Evolutionary conservation across 352 stramenopile species (phyloP).

Genomic region (Phytophthora nicotianae): DNA sequence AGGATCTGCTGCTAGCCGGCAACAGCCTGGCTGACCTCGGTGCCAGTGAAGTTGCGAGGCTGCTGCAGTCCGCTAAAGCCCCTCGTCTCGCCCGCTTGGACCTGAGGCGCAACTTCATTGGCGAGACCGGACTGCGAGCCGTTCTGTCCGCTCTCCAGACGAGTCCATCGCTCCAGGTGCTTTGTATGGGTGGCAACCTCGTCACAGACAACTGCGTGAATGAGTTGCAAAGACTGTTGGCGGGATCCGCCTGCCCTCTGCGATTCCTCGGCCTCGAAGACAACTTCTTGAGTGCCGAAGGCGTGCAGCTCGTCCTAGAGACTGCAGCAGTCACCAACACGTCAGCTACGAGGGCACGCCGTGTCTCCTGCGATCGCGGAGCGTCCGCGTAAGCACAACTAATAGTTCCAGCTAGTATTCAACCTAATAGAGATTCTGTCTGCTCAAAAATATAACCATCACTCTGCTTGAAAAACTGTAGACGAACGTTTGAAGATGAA

Average conservation of each 20-base stretch:
- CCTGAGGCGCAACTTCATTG: conserved; percentile 75
- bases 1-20: conserved; percentile 65
- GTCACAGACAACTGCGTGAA: conserved; percentile 80
- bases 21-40: conserved; percentile 73
- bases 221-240: conserved; percentile 50
- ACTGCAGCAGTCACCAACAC: conserved; percentile 45
- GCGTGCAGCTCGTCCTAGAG: conserved; percentile 69
- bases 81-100: conserved; percentile 57
- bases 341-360: conserved; percentile 55
- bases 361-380: conserved; percentile 51
- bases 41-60: conserved; percentile 45
- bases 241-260: conserved; percentile 46
- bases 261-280: conserved; percentile 81
- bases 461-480: conserved; percentile 7
- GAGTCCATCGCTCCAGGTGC: conserved; percentile 51
- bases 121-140: conserved; percentile 56
- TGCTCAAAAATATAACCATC: conserved; percentile 1
- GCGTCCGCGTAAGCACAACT: conserved; percentile 8
- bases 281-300: conserved; percentile 74
- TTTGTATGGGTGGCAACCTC: conserved; percentile 83
- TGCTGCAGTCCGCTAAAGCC: conserved; percentile 43
- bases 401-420: conserved; percentile 27
- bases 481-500: conserved; percentile 22
- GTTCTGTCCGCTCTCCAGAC: conserved; percentile 43
- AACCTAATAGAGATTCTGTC: conserved; percentile 29